Evolutionary conservation across 2,329 filamentous ascomycete species (phyloP), one percentile per base, ranked within the genome.

Genomic region (Mollisiaceae sp.): DNA sequence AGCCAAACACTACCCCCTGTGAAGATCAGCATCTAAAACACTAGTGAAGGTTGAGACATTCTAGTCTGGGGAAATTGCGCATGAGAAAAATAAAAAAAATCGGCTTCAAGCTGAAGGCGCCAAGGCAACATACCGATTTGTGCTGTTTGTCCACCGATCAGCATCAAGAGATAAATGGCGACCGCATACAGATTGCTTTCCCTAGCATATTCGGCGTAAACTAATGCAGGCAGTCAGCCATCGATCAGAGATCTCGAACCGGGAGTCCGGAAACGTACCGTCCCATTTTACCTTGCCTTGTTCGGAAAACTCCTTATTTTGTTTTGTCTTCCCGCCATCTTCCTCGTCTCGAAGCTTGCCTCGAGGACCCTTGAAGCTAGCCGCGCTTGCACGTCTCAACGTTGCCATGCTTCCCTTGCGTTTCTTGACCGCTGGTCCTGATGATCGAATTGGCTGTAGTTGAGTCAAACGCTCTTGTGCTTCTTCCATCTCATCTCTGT

Each of bases 281-380:
- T 89, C 86, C 94, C 95, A 98, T 79, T 97, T 98, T 72, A 99
- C 95, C 77, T 98, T 97, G 74, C 95, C 95, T 80, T 99, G 93
- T 78, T 99, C 93, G 1, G 88, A 86, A 71, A 91, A 90, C 78
- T 99, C 95, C 79, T 97, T 96, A 64, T 84, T 85, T 78, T 97
- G 94, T 75, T 89, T 92, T 54, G 91, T 93, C 80, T 92, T 94
- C 62, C 77, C 70, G 43, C 82, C 85, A 60, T 92, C 88, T 79
- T 94, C 92, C 73, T 98, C 93, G 72, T 98, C 94, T 0, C 84
- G 86, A 38, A 94, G 79, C 78, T 95, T 97, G 71, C 93, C 92
- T 67, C 92, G 87, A 24, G 92, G 91, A 0, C 94, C 93, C 66
- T 85, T 90, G 83, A 97, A 97, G 74, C 92, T 97, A 35, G 92